These are phyloP conservation scores for Triglochin maritima DNA, from an alignment of 106 monocot species.

Conservation along the genomic window DNA sequence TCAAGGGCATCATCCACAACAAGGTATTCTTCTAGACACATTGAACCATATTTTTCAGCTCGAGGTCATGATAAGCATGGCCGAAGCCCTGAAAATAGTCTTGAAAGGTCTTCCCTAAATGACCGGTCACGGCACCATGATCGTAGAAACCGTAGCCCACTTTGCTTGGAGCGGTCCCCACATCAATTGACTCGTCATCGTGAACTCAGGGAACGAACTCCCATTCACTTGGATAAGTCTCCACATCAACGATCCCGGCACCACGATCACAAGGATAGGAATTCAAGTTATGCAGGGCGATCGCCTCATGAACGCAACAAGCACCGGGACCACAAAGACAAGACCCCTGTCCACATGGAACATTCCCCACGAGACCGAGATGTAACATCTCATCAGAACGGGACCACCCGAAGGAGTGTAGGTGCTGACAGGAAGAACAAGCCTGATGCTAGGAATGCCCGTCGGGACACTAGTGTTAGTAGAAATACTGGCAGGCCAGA, in stretches of 20 bases:
- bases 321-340: constrained; percentile 18
- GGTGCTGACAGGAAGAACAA: constrained; percentile 34
- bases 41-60: constrained; percentile 19
- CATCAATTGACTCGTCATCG: constrained; percentile 15
- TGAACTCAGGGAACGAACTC: constrained; percentile 28
- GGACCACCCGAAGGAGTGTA: constrained; percentile 22
- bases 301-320: constrained; percentile 15
- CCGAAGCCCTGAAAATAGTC: constrained; percentile 25
- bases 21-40: constrained; percentile 32
- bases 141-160: constrained; percentile 44
- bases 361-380: constrained; percentile 25
- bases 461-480: constrained; percentile 19
- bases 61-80: constrained; percentile 33
- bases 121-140: constrained; percentile 29
- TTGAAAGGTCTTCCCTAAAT: constrained; percentile 23
- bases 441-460: constrained; percentile 22
- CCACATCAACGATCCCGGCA: constrained; percentile 31
- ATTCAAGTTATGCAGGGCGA: constrained; percentile 15
- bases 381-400: constrained; percentile 20
- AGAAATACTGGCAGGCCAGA: constrained; percentile 27
- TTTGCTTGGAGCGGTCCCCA: constrained; percentile 28
- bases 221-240: constrained; percentile 20
- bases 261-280: constrained; percentile 28
- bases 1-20: constrained; percentile 22
- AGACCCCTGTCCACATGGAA: constrained; percentile 20